These are phyloP conservation scores for Rhypophila decipiens DNA, from an alignment of 495 filamentous ascomycete genomes.

Conservation along the genomic window DNA sequence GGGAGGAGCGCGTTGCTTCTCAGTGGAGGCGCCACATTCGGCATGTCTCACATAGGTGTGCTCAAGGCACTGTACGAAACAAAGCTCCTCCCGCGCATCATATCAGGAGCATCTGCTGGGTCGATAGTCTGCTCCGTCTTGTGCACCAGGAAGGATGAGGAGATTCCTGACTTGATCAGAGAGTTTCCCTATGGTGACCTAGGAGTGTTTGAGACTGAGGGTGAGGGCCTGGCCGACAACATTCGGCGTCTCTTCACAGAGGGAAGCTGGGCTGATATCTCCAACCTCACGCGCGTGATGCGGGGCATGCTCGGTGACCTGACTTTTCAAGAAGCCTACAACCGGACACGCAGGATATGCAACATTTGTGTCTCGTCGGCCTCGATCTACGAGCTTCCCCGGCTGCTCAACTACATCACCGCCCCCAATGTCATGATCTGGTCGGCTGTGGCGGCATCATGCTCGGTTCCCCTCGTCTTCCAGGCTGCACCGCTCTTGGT, in stretches of 20 bases:
- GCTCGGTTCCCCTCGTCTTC: constrained; percentile 87
- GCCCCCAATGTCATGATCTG: constrained; percentile 91
- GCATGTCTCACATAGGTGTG: constrained; percentile 96
- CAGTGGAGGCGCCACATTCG: constrained; percentile 88
- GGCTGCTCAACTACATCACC: constrained; percentile 86
- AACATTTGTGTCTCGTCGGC: constrained; percentile 90
- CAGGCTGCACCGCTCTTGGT: constrained; percentile 66
- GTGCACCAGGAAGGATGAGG: constrained; percentile 78
- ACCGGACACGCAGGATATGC: constrained; percentile 79
- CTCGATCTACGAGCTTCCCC: constrained; percentile 78
- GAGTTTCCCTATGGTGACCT: constrained; percentile 77
- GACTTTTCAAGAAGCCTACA: constrained; percentile 94
- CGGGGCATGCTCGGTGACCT: constrained; percentile 71
- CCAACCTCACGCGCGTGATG: constrained; percentile 75
- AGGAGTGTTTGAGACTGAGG: constrained; percentile 70
- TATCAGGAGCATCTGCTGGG: constrained; percentile 91
- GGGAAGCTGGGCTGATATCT: constrained; percentile 78
- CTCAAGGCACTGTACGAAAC: constrained; percentile 75
- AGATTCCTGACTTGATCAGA: constrained; percentile 66
- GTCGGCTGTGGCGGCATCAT: constrained; percentile 93
- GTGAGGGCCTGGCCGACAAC: constrained; percentile 62
- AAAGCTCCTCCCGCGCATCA: constrained; percentile 76
- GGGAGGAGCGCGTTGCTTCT: constrained; percentile 81
- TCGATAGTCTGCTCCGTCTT: constrained; percentile 85
- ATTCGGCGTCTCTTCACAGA: constrained; percentile 70